Evolutionary conservation across 257 asterid species (phyloP), one percentile per base, ranked within the genome.

Genomic region (Lycium barbarum): DNA sequence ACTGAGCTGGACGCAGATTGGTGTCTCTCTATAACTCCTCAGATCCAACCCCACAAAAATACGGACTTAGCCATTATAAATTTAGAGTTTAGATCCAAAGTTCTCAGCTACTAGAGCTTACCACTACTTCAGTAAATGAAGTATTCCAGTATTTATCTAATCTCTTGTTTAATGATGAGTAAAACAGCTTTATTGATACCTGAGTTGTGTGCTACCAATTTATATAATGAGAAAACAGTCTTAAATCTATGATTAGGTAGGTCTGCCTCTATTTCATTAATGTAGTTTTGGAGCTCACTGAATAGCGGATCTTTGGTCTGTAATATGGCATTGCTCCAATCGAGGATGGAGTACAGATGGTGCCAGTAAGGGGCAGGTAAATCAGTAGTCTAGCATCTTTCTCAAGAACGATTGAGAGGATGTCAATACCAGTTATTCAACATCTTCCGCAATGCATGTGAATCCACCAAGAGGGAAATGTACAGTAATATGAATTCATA

Each of bases 41-140:
- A 76, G 65, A 76, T 76, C 51, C 65, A 51, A 76, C 33, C 82
- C 82, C 63, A 76, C 63, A 76, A 76, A 26, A 22, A 51, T 53
- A 14, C 7, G 26, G 65, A 76, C 65, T 53, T 49, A 51, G 22
- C 62, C 59, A 49, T 22, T 51, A 76, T 76, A 51, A 43, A 33
- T 76, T 12, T 51, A 51, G 82, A 51, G 26, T 14, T 76, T 53
- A 76, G 47, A 76, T 76, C 38, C 26, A 76, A 76, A 51, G 15
- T 76, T 51, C 43, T 51, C 63, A 76, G 63, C 82, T 14, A 49
- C 81, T 22, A 49, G 20, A 76, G 63, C 61, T 47, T 74, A 74
- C 62, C 43, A 4, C 40, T 47, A 0, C 45, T 22, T 49, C 81
- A 20, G 58, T 74, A 74, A 74, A 11, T 20, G 61, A 74, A 49